Evolutionary conservation across 2,329 filamentous ascomycete genomes (phyloP), one percentile per base, ranked within the genome.

Genomic region (Arthroderma uncinatum): DNA sequence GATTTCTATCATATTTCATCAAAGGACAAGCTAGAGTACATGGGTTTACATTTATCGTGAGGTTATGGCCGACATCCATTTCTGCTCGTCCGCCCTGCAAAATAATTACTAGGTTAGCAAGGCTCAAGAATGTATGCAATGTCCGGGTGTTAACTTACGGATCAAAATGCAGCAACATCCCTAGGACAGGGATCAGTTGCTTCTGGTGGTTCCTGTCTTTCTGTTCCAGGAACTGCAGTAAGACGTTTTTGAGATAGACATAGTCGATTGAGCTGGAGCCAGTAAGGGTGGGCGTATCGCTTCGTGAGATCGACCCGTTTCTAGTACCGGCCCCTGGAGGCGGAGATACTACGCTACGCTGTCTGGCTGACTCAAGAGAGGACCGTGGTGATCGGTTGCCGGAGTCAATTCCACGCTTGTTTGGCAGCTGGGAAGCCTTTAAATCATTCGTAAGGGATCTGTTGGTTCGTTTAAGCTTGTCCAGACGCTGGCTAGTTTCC

Each of bases 61-160:
- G 59, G 78, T 76, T 53, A 95, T 84, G 2, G 86, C 89, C 16
- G 84, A 81, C 72, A 85, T 82, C 89, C 89, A 95, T 72, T 89
- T 92, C 72, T 93, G 85, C 73, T 93, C 87, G 64, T 95, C 90
- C 64, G 80, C 82, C 64, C 80, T 83, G 58, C 59, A 58, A 4
- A 55, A 28, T 19, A 23, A 16, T 30, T 7, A 28, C 47, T 64
- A 54, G 57, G 62, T 66, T 57, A 63, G 60, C 54, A 60, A 44
- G 25, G 30, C 19, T 34, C 7, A 23, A 19, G n/a, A 50, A 50
- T 50, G 7, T 14, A 12, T 14, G 14, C 23, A 9, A 9, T 5
- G 1, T 4, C 12, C 5, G 12, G 23, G 16, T 28, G n/a, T 33
- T n/a, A 36, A 71, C 78, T 69, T 67, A 82, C 78, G 79, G 74